Conservation (phyloP, 2,329 filamentous ascomycete species). For the Verticillium albo-atrum region DNA sequence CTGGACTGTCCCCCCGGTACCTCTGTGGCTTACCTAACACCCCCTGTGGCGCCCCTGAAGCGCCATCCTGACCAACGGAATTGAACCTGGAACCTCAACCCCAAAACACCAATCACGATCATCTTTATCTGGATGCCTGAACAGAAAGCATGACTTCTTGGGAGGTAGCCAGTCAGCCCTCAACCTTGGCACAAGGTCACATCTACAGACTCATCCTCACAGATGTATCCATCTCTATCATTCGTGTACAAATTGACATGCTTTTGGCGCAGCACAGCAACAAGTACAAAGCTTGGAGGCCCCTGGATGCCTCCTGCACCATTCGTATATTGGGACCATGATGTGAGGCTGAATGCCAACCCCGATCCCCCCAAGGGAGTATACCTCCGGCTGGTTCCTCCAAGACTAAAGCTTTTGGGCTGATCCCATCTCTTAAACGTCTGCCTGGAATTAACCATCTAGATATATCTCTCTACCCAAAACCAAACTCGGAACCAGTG, state of each 20-base stretch:
- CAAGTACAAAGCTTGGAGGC: not conserved
- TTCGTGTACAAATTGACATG: not conserved
- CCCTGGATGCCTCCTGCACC: too few species aligned
- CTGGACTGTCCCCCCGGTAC: too few species aligned
- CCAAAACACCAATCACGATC: constrained; percentile 20
- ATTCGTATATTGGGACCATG: not conserved
- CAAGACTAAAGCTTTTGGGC: too few species aligned
- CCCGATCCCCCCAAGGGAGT: too few species aligned
- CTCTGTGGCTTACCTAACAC: too few species aligned
- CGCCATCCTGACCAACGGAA: not conserved
- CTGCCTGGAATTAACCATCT: not conserved
- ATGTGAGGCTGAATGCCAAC: not conserved
- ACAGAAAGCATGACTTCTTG: constrained; percentile 5
- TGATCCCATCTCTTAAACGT: not conserved
- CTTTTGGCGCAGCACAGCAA: not conserved
- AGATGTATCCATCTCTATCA: not conserved
- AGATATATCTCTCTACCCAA: not conserved
- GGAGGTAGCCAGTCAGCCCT: not conserved
- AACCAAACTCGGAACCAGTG: not conserved
- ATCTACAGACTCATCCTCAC: too few species aligned
- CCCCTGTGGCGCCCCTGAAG: too few species aligned
- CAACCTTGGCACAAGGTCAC: not conserved
- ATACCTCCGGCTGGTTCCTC: too few species aligned
- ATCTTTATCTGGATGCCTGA: constrained; percentile 26
- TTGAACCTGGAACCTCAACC: not conserved